Evolutionary conservation across 2,329 filamentous ascomycete genomes (phyloP).

Genomic region (Basipetospora chlamydospora): DNA sequence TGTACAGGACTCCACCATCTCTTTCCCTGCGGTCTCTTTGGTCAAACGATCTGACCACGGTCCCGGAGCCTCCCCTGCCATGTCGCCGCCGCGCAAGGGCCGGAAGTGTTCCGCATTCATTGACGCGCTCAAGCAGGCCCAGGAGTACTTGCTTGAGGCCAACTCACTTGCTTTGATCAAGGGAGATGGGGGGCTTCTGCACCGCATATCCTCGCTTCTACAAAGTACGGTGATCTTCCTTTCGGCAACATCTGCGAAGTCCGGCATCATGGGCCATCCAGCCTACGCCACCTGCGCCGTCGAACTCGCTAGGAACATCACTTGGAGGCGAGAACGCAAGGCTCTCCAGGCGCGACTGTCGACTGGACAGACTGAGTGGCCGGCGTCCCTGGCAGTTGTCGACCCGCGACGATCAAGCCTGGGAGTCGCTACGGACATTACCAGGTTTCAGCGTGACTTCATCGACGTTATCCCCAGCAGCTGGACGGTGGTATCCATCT

Average conservation of each 20-base stretch:
- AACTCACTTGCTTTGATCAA: slow-evolving; percentile 41
- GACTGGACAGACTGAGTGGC: slow-evolving; percentile 14
- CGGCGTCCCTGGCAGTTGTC: slow-evolving; percentile 4
- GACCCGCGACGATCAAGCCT: slow-evolving; percentile 25
- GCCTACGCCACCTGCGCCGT: slow-evolving; percentile 47
- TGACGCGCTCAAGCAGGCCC: slow-evolving; percentile 47
- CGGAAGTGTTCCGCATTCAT: slow-evolving; percentile 29
- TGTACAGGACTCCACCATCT: slow-evolving; percentile 83
- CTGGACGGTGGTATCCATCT: slow-evolving; percentile 80
- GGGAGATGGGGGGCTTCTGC: slow-evolving; percentile 44
- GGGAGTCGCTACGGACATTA: slow-evolving; percentile 33
- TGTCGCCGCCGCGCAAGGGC: slow-evolving; percentile 22
- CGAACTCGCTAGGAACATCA: slow-evolving; percentile 56
- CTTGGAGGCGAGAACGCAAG: slow-evolving; percentile 50
- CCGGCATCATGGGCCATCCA: slow-evolving; percentile 31
- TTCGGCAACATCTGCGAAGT: slow-evolving; percentile 41
- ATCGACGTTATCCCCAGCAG: slow-evolving; percentile 68
- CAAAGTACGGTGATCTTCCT: slow-evolving; percentile 52
- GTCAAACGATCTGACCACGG: slow-evolving; percentile 21
- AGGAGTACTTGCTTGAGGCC: slow-evolving; percentile 49
- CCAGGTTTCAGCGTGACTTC: slow-evolving; percentile 62
- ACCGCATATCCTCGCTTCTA: slow-evolving; percentile 46
- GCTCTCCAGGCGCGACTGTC: slow-evolving; percentile 31
- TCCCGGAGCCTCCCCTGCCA: slow-evolving; percentile 19
- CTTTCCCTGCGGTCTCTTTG: slow-evolving; percentile 54